Conservation (phyloP, 2,329 filamentous ascomycete species). For the Trichoderma asperellum region DNA sequence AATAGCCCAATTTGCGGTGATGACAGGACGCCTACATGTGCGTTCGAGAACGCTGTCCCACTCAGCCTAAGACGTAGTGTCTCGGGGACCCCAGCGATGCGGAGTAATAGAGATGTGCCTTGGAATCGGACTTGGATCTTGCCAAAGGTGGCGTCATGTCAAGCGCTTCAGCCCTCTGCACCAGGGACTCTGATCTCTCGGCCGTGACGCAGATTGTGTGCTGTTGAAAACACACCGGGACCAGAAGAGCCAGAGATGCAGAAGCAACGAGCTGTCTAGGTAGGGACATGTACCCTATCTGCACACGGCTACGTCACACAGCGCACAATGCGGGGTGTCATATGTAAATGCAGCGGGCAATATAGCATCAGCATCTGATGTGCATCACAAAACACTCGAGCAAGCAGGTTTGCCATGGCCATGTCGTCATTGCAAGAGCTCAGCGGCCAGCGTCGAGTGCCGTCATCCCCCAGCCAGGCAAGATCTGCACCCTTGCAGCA, state of each 20-base stretch:
- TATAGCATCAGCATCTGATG: not conserved
- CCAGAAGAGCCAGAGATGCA: not conserved
- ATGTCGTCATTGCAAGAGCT: conserved; percentile 23
- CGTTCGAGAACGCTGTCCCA: not conserved
- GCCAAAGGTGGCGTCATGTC: conserved; percentile 8
- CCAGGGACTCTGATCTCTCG: not conserved
- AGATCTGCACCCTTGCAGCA: conserved; percentile 24
- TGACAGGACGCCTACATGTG: not conserved
- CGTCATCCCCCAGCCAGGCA: conserved; percentile 13
- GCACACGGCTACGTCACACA: conserved; percentile 17
- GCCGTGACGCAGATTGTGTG: conserved; percentile 5
- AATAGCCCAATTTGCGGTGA: not conserved
- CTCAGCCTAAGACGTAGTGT: not conserved
- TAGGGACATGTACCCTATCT: not conserved
- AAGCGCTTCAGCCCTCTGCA: not conserved
- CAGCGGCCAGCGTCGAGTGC: not conserved
- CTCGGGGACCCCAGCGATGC: not conserved
- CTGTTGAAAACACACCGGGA: not conserved
- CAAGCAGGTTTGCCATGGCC: conserved; percentile 20
- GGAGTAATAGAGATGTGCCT: not conserved
- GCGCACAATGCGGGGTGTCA: conserved; percentile 21
- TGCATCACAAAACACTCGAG: not conserved
- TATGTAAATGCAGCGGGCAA: not conserved
- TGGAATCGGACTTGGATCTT: not conserved
- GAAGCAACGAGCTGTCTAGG: not conserved